phyloP scores from a whole-genome alignment of 2,329 filamentous ascomycete species.

The Emergomyces orientalis region DNA sequence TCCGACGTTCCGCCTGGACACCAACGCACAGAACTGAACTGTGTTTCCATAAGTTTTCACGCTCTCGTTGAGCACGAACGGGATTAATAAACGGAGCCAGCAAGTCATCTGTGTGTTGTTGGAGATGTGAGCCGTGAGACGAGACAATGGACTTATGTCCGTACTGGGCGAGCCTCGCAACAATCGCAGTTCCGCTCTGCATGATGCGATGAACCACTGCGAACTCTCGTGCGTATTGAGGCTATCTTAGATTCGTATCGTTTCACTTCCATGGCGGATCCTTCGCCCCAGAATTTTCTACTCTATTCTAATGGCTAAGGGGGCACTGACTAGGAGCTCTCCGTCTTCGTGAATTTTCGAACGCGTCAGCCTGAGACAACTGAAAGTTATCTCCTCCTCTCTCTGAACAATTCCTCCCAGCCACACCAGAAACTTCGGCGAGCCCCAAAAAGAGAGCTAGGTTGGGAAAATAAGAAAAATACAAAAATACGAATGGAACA shows the following conservation, averaged over 20 bases:
- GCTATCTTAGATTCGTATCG: background rate
- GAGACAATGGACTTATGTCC: background rate
- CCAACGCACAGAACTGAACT: background rate
- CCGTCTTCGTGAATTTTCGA: background rate
- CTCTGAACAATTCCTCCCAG: background rate
- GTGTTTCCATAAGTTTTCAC: background rate
- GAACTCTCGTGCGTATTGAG: background rate
- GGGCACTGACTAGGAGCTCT: background rate
- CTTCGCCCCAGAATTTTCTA: background rate
- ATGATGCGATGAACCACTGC: background rate
- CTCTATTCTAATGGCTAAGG: background rate
- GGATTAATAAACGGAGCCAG: background rate
- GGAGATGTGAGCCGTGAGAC: background rate
- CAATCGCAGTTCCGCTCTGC: background rate
- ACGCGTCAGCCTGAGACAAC: background rate
- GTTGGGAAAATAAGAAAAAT: background rate
- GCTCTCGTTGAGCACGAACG: background rate
- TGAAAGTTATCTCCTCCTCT: background rate
- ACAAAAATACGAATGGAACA: background rate
- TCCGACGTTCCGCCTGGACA: slow-evolving; percentile 1
- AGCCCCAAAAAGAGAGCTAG: background rate
- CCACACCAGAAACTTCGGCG: background rate
- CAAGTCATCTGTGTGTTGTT: background rate
- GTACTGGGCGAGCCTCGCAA: background rate
- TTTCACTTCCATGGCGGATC: background rate